Evolutionary conservation across 768 basidiomycete genomes (phyloP), one percentile per base, ranked within the genome.

Genomic region (Lactarius deliciosus): DNA sequence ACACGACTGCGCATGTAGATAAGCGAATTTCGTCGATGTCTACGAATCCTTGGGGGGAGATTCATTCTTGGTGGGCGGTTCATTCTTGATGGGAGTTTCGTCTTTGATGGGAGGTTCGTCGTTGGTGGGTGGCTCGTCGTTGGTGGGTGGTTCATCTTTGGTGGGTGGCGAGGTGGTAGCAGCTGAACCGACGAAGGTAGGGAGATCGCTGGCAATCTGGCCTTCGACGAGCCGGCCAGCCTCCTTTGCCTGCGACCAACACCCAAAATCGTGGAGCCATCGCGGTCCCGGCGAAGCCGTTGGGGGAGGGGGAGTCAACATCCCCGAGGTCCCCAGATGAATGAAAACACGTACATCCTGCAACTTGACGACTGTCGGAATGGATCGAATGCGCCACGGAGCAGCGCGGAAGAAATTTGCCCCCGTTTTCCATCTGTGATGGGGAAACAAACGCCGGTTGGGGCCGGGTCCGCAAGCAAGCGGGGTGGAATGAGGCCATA

Each of bases 341-440:
- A 70, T 38, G 41, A 61, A 60, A 60, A 41, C 18, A 78, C 84
- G 69, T 72, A 90, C 90, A 70, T 87, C 79, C 70, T 79, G 73
- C 25, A 86, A 61, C 70, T 81, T 85, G 57, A 92, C 79, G 64
- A 92, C 83, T 8, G 91, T 91, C 16, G 91, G 91, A 32, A 92
- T 79, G 30, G 76, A 77, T 20, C 73, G 75, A 57, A 92, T 72
- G 5, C 82, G 79, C 86, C 89, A 91, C 5, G 89, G 88, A 18
- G 78, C 81, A 61, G 80, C 80, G 64, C 89, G 85, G 72, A 85
- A 89, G 2, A 79, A 70, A 69, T 89, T 89, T 16, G 78, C 74
- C 8, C 81, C 75, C 1, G 79, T 72, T 76, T 85, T 92, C 91
- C 90, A 92, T 72, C 91, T 92, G 66, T 50, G 18, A 30, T 40